These are phyloP conservation scores for grape (Vitis vinifera) DNA, from an alignment of 164 flowering plant species.

Conservation along the genomic window ASM3070453v1 NC_081811.1:24924001-24924500, in stretches of 20 bases:
- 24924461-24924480: too few species aligned
- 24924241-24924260: not conserved
- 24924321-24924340: slow-evolving; percentile 5
- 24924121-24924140: not conserved
- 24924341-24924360: slow-evolving; percentile 1
- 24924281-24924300: slow-evolving; percentile 18
- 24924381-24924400: too few species aligned
- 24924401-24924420: too few species aligned
- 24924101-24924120: not conserved
- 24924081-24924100: not conserved
- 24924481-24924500: too few species aligned
- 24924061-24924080: not conserved
- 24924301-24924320: not conserved
- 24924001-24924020: slow-evolving; percentile 1
- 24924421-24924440: too few species aligned
- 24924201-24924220: not conserved
- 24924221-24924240: too few species aligned
- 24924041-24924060: not conserved
- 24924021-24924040: too few species aligned
- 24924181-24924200: not conserved
- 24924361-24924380: not conserved
- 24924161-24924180: slow-evolving; percentile 1
- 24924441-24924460: too few species aligned
- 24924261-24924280: slow-evolving; percentile 22
- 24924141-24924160: slow-evolving; percentile 6